A percentile compares a stretch with the other conserved stretches of the same genome.
These are phyloP conservation scores for Candida coquimbonensis DNA, from an alignment of 805 yeast genomes.

Conservation along the genomic window DNA sequence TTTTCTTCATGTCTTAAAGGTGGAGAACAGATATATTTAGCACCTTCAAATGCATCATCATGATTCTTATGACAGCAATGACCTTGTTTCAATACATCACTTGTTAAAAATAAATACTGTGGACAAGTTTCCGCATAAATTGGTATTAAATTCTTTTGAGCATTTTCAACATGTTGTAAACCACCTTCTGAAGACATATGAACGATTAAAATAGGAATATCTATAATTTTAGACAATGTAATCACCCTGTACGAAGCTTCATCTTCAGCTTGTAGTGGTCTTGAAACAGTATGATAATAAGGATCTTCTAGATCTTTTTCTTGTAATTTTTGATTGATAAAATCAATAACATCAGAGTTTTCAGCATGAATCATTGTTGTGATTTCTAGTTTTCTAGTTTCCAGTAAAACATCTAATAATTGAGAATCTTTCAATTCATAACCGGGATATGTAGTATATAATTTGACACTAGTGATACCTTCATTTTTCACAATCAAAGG, in stretches of 20 bases:
- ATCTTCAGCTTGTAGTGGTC: constrained; percentile 40
- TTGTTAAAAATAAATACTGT: constrained; percentile 38
- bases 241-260: constrained; percentile 45
- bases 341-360: constrained; percentile 38
- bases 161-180: constrained; percentile 32
- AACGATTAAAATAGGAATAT: constrained; percentile 39
- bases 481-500: constrained; percentile 25
- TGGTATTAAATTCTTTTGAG: constrained; percentile 36
- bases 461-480: constrained; percentile 19
- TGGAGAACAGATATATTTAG: constrained; percentile 45
- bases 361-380: constrained; percentile 49
- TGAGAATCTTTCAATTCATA: constrained; percentile 35
- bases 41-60: constrained; percentile 36
- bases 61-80: constrained; percentile 21
- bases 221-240: constrained; percentile 34
- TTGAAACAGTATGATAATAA: constrained; percentile 38
- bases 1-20: constrained; percentile 36
- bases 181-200: constrained; percentile 41
- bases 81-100: constrained; percentile 27
- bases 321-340: constrained; percentile 33
- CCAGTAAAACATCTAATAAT: constrained; percentile 32
- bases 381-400: constrained; percentile 33
- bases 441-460: constrained; percentile 41
- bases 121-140: constrained; percentile 45
- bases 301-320: constrained; percentile 33